These are phyloP conservation scores for Xylariaceae sp. DNA, from an alignment of 2,329 filamentous ascomycete genomes.

Conservation along the genomic window DNA sequence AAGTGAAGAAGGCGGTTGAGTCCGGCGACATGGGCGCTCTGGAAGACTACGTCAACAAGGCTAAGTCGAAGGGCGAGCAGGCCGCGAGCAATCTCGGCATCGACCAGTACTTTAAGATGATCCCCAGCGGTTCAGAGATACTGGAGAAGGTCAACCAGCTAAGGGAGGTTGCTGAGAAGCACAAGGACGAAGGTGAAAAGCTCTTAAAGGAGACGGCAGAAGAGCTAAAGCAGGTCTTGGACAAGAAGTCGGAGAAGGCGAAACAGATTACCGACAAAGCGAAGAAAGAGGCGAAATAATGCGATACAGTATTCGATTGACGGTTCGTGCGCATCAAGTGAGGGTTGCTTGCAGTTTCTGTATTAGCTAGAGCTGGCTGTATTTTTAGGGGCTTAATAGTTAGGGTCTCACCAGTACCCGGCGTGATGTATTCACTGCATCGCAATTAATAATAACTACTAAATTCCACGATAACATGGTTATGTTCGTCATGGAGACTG, in stretches of 20 bases:
- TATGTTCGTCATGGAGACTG: too few relatives aligned
- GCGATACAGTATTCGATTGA: background rate
- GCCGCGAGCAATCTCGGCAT: slow-evolving; percentile 52
- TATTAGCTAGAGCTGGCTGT: background rate
- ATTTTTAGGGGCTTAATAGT: background rate
- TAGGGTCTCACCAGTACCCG: background rate
- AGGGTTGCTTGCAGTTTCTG: background rate
- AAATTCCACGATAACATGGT: too few relatives aligned
- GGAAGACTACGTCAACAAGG: slow-evolving; percentile 68
- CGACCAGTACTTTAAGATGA: slow-evolving; percentile 69
- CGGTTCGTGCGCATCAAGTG: background rate
- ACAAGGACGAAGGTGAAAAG: slow-evolving; percentile 73
- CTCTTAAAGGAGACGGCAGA: slow-evolving; percentile 72
- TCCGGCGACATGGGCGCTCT: slow-evolving; percentile 66
- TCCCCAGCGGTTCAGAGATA: slow-evolving; percentile 70
- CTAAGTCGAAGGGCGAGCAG: slow-evolving; percentile 57
- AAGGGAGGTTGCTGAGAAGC: slow-evolving; percentile 69
- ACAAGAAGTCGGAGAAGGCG: slow-evolving; percentile 63
- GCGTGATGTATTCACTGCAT: background rate
- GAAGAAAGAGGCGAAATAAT: slow-evolving; percentile 54
- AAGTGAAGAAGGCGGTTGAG: slow-evolving; percentile 65
- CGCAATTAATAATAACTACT: too few relatives aligned
- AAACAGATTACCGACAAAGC: slow-evolving; percentile 65
- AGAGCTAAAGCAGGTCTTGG: slow-evolving; percentile 69
- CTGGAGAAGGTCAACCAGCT: slow-evolving; percentile 70